phyloP scores from a whole-genome alignment of 441 rosid genomes.

The Rhodomyrtus psidioides region DNA sequence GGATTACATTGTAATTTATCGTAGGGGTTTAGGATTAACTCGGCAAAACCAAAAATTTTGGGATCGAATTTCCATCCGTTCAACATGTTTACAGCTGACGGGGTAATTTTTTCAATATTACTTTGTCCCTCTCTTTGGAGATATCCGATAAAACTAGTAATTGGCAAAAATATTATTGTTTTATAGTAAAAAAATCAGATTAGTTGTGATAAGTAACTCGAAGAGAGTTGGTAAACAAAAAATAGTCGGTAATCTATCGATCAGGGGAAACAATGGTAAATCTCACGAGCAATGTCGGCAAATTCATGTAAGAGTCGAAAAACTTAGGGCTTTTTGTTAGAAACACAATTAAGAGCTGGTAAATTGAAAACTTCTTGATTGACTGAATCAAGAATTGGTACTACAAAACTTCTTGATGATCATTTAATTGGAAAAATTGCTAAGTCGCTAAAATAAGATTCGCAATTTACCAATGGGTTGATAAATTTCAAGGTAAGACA shows the following conservation, averaged over 20 bases:
- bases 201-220: background rate
- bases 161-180: background rate
- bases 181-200: background rate
- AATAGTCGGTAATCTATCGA: background rate
- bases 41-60: background rate
- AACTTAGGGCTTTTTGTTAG: background rate
- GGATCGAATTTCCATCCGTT: fast-evolving
- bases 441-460: background rate
- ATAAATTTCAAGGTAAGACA: background rate
- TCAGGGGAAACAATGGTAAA: background rate
- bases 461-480: background rate
- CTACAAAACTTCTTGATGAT: background rate
- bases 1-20: background rate
- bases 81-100: background rate
- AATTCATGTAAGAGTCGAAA: background rate
- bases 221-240: background rate
- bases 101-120: background rate
- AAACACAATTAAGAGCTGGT: background rate
- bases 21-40: background rate
- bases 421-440: background rate
- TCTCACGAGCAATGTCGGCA: background rate
- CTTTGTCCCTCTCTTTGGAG: no score
- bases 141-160: background rate
- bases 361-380: background rate
- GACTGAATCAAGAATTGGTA: background rate